Base-by-base conservation (phyloP, 805 yeast genomes). In the Metschnikowia similis region DNA sequence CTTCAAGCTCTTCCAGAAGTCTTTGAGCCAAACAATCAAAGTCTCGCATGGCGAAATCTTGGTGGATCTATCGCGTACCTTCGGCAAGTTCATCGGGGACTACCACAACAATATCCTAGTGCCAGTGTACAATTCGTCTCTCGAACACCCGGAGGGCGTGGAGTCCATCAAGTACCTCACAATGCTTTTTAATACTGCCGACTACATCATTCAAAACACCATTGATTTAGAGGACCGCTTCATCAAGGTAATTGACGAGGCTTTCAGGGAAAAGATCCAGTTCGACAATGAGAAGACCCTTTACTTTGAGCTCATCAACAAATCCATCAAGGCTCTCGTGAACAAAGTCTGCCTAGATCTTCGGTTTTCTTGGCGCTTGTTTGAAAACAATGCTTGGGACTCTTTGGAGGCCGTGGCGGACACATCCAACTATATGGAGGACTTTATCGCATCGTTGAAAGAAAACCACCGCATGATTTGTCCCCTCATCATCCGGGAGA, bases 131-230 rank as follows among this genome's bases (percentile, higher is more conserved):
- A 30, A 51, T 37, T 57, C 58, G 35, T 70, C 36, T 60, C 69
- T 41, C 27, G 47, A 39, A 3, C 52, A 54, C 29, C 58, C 60
- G 3, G 52, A 55, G 29, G 77, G 81, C 28, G 69, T 77, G 10
- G 92, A 87, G 56, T 83, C 88, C 0, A 69, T 88, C 16, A 77
- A 76, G 40, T 80, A 85, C 51, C 74, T 87, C 1, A 84, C 94
- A 29, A 70, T 89, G 62, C 78, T 90, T 8, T 69, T 92, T 34
- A 89, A 89, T 57, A 92, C 99, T 0, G 89, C 96, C 0, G 96
- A 92, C 63, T 94, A 91, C 64, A 84, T 96, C 51, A 80, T 88
- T 14, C 74, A 81, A 9, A 94, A 96, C 2, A 80, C 85, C 2
- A 77, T 76, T 10, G 97, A 94, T 62, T 69, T 94, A 41, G 89